A percentile compares a stretch with the other conserved stretches of the same genome.
Evolutionary conservation across 768 basidiomycete species (phyloP).

Genomic region (Tricholoma flavovirens): DNA sequence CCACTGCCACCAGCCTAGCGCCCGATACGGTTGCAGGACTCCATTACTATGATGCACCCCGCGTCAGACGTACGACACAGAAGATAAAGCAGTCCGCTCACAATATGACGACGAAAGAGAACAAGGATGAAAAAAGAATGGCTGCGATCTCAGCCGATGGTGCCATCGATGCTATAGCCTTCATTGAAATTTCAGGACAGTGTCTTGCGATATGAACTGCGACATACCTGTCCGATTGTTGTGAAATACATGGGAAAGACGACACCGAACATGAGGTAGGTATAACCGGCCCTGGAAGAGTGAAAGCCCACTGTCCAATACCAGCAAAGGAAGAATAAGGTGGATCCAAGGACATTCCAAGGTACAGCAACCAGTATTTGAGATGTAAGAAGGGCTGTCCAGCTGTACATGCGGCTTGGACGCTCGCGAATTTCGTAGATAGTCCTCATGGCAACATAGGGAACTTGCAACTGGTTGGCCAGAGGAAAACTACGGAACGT

Average conservation of each 20-base stretch:
- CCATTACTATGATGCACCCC: constrained; percentile 37
- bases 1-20: constrained; percentile 63
- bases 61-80: neutral
- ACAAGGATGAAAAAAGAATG: constrained; percentile 45
- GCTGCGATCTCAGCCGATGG: constrained; percentile 52
- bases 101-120: constrained; percentile 56
- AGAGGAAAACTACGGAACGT: constrained; percentile 36
- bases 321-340: constrained; percentile 61
- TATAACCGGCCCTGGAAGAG: constrained; percentile 50
- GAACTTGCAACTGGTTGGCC: constrained; percentile 58
- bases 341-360: constrained; percentile 55
- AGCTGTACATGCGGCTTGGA: constrained; percentile 59
- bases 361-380: constrained; percentile 54
- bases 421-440: constrained; percentile 68
- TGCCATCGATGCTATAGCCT: constrained; percentile 52
- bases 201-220: neutral
- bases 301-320: constrained; percentile 67
- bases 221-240: constrained; percentile 44
- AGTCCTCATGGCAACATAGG: constrained; percentile 51
- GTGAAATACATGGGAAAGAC: constrained; percentile 58
- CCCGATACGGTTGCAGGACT: constrained; percentile 54
- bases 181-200: constrained; percentile 27
- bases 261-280: constrained; percentile 48
- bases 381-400: constrained; percentile 52
- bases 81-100: constrained; percentile 25